Conservation (phyloP, 805 yeast genomes). For the Kazachstania bromeliacearum region DNA sequence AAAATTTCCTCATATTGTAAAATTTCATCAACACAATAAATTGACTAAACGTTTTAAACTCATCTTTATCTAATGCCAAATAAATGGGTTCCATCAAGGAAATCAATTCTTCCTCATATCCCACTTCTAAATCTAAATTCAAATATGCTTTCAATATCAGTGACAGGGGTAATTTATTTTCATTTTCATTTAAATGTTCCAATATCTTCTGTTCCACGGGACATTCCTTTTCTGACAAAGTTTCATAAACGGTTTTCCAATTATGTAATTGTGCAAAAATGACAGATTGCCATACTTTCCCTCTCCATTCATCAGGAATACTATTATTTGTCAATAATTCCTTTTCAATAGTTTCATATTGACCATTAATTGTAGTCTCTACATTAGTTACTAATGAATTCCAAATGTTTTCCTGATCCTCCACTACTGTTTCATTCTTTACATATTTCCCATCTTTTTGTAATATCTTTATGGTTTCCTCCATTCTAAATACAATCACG, state of each 20-base stretch:
- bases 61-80: constrained; percentile 46
- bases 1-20: constrained; percentile 65
- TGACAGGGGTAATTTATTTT: neutral
- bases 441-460: constrained; percentile 6
- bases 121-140: constrained; percentile 78
- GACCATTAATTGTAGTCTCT: constrained; percentile 2
- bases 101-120: constrained; percentile 94
- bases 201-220: neutral
- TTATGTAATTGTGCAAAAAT: constrained; percentile 5
- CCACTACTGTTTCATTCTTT: neutral
- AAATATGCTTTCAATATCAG: constrained; percentile 60
- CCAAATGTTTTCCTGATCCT: constrained; percentile 1
- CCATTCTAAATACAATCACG: constrained; percentile 6
- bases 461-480: constrained; percentile 4
- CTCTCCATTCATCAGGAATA: constrained; percentile 3
- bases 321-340: constrained; percentile 2
- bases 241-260: constrained; percentile 7
- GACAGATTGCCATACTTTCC: constrained; percentile 7
- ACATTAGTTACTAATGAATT: constrained; percentile 3
- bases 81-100: constrained; percentile 74
- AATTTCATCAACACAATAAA: constrained; percentile 71
- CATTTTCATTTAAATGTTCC: constrained; percentile 1
- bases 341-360: constrained; percentile 1
- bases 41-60: constrained; percentile 73
- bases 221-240: constrained; percentile 3